phyloP scores from a whole-genome alignment of 2,329 filamentous ascomycete species.

The Talaromyces sp. region DNA sequence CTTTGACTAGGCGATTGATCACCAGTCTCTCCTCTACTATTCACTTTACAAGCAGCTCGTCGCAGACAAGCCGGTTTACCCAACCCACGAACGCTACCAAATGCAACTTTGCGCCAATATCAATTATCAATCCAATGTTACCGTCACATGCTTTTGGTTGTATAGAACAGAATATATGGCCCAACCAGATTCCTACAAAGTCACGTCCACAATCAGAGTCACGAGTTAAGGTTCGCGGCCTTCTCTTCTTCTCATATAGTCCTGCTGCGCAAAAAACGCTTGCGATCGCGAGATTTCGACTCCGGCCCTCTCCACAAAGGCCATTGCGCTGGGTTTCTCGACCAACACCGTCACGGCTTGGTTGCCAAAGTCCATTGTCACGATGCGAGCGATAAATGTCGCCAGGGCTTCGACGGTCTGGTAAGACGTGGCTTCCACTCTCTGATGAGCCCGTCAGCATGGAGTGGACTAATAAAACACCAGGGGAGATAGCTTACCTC shows the following conservation, averaged over 20 bases:
- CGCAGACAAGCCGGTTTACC: not conserved
- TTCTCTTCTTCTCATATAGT: conserved; percentile 9
- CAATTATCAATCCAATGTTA: not conserved
- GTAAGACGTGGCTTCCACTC: conserved; percentile 44
- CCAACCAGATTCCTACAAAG: not conserved
- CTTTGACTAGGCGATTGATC: no score
- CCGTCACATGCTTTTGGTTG: not conserved
- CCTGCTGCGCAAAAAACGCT: conserved; percentile 35
- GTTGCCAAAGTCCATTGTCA: conserved; percentile 41
- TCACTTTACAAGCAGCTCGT: not conserved
- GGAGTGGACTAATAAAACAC: not conserved
- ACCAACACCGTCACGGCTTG: conserved; percentile 43
- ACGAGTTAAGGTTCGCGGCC: not conserved
- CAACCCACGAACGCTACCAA: not conserved
- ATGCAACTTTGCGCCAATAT: not conserved
- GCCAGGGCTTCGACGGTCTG: conserved; percentile 49
- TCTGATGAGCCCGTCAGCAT: conserved; percentile 19
- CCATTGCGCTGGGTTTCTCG: conserved; percentile 48
- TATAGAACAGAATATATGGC: not conserved
- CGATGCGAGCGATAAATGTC: conserved; percentile 43
- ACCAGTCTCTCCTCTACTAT: not conserved
- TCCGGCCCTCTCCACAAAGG: conserved; percentile 44
- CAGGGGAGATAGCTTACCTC: conserved; percentile 24
- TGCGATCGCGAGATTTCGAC: conserved; percentile 46
- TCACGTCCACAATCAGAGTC: not conserved